Evolutionary conservation across 176 grass and related monocot species (phyloP).

Genomic region (Urochloa ruziziensis): DNA sequence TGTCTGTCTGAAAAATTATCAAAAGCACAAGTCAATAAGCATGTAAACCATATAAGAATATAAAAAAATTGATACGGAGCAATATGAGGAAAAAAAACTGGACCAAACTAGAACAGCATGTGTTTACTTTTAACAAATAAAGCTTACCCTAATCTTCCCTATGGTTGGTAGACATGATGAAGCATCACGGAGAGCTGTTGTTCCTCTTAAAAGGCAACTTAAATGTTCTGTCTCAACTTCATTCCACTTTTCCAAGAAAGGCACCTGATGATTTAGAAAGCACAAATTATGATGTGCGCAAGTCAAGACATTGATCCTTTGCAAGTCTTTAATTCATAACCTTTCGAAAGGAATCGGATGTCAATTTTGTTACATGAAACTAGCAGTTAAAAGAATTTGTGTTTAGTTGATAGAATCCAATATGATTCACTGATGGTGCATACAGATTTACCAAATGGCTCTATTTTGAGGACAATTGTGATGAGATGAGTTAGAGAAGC

Average conservation of each 20-base stretch:
- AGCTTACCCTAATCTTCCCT: slow-evolving; percentile 46
- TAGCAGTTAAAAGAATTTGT: background rate
- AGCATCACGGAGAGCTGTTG: slow-evolving; percentile 44
- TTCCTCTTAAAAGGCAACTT: slow-evolving; percentile 42
- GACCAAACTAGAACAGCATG: background rate
- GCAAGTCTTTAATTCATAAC: background rate
- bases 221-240: slow-evolving; percentile 40
- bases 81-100: background rate
- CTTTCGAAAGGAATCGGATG: background rate
- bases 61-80: background rate
- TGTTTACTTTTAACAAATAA: background rate
- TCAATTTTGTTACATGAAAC: background rate
- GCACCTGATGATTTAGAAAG: slow-evolving; percentile 38
- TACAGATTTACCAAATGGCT: background rate
- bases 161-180: slow-evolving; percentile 46
- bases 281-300: background rate
- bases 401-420: background rate
- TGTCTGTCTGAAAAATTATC: background rate
- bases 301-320: background rate
- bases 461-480: background rate
- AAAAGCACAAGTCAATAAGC: background rate
- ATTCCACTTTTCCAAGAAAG: slow-evolving; percentile 46
- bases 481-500: background rate
- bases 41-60: background rate
- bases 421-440: background rate